Base-by-base conservation (phyloP, 352 stramenopile genomes). In the Phytopythium montanum region DNA sequence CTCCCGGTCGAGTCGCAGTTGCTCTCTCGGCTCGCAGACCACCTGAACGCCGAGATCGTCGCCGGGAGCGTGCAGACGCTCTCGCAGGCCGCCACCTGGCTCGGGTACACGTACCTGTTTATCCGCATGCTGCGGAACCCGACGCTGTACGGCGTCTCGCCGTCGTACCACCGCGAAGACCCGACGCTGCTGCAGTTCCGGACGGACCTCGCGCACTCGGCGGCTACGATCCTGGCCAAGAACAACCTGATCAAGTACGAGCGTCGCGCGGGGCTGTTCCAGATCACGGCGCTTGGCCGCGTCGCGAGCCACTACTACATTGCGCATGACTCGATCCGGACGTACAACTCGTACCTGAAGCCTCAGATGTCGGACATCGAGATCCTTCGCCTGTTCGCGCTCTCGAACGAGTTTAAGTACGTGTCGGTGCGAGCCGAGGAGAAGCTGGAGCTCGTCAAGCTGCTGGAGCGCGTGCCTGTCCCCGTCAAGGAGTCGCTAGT, bases 291-390 rank as follows among this genome's bases (percentile, higher is more conserved):
- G 8, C 83, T 99, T 6, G 98, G 98, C 28, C 87, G 96, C 55
- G 96, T 99, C 28, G 96, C 97, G 28, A 98, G 93, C 77, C 96
- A 99, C 72, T 99, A 99, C 75, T 99, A 99, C 79, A 97, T 99
- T 60, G 96, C 89, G 2, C 95, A 99, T 68, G 83, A 98, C 54
- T 99, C 95, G 21, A 99, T 99, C 86, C 91, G 95, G 46, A 95
- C 96, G 28, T 99, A 99, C 80, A 99, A 98, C 68, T 88, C 99
- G 64, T 97, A 99, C 62, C 73, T 99, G 61, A 98, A 98, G 69
- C 97, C 97, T 3, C 97, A 97, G 63, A 99, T 99, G 97, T 98
- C 94, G n/a, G 97, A 99, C 66, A 99, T 99, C 76, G 98, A 99
- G 65, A 88, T 99, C 28, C 86, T 99, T 55, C 85, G 97, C n/a